phyloP scores from a whole-genome alignment of 352 stramenopile species.

The Blastocystis sp. region DNA sequence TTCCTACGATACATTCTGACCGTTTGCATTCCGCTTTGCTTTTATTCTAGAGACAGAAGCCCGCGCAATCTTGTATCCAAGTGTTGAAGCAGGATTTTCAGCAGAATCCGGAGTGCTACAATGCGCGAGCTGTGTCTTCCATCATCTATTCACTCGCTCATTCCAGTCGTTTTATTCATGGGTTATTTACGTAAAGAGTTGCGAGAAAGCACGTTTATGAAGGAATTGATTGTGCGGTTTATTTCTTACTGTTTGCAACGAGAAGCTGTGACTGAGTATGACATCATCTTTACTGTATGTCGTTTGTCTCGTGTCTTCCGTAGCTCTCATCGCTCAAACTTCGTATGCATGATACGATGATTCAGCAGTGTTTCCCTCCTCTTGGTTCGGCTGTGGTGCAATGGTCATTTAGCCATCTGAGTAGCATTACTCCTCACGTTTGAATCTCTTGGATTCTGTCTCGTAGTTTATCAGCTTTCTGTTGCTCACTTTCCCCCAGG shows the following conservation, averaged over 20 bases:
- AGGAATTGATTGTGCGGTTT: not conserved
- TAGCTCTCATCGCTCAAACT: conserved; percentile 28
- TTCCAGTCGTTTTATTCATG: not conserved
- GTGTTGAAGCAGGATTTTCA: conserved; percentile 11
- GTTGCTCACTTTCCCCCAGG: not conserved
- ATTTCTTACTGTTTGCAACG: not conserved
- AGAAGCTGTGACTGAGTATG: not conserved
- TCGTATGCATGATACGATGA: not conserved
- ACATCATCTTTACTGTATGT: not conserved
- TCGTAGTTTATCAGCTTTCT: not conserved
- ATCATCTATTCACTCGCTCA: not conserved
- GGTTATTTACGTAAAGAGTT: not conserved
- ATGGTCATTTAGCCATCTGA: not conserved
- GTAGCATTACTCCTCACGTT: not conserved
- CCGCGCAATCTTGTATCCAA: not conserved
- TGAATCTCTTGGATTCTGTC: not conserved
- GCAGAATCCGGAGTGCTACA: conserved; percentile 11
- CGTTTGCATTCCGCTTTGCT: not conserved
- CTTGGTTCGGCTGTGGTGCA: not conserved
- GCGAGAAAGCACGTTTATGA: not conserved
- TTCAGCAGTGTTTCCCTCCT: not conserved
- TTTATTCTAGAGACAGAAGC: not conserved
- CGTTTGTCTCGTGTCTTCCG: not conserved
- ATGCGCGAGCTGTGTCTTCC: conserved; percentile 3
- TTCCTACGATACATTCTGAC: not conserved